These are phyloP conservation scores for Strobilomyces confusus DNA, from an alignment of 768 basidiomycete genomes.

Conservation along the genomic window DNA sequence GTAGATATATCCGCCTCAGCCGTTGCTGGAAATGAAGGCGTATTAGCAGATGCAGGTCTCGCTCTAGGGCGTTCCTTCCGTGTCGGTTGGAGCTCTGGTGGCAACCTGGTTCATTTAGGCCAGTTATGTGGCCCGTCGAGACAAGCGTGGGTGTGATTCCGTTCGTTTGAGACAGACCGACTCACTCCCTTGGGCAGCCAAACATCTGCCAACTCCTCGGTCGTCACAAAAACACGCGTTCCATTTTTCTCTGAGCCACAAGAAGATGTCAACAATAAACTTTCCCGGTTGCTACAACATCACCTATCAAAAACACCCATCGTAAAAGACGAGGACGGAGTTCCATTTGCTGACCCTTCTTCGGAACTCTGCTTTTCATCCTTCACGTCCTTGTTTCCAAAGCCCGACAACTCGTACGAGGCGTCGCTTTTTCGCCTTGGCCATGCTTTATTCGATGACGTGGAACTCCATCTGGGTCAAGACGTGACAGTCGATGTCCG, in stretches of 20 bases:
- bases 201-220: constrained; percentile 58
- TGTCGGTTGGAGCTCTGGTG: constrained; percentile 86
- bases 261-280: constrained; percentile 37
- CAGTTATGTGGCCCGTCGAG: constrained; percentile 57
- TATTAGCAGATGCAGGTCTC: constrained; percentile 76
- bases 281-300: constrained; percentile 66
- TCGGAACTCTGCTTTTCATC: constrained; percentile 70
- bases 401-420: constrained; percentile 68
- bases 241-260: constrained; percentile 36
- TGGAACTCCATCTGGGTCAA: constrained; percentile 58
- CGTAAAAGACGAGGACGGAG: constrained; percentile 59
- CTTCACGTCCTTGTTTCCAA: constrained; percentile 66
- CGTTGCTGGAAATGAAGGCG: constrained; percentile 59
- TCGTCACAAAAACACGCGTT: constrained; percentile 48
- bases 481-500: constrained; percentile 57
- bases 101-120: constrained; percentile 74
- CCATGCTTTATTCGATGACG: constrained; percentile 80
- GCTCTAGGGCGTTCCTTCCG: constrained; percentile 84
- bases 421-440: constrained; percentile 87
- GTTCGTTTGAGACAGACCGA: not conserved
- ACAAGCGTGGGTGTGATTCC: constrained; percentile 43
- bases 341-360: constrained; percentile 67
- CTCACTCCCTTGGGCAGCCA: constrained; percentile 35
- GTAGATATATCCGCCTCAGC: constrained; percentile 67
- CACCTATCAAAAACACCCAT: constrained; percentile 75